Conservation (phyloP, 179 eudicot species). For the Spergularia azorica region DNA sequence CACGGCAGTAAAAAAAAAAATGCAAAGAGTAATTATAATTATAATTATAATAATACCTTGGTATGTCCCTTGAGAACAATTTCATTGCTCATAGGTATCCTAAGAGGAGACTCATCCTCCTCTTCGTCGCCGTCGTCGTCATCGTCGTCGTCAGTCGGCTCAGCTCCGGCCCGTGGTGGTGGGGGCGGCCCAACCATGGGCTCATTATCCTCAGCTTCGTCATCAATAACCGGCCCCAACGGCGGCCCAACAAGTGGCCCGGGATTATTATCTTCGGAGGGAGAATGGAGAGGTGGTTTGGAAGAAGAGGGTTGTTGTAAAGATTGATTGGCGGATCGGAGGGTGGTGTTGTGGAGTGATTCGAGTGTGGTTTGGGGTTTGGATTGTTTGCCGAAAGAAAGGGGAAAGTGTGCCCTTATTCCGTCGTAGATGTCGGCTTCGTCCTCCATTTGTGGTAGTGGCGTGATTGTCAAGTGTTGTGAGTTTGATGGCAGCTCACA, state of each 20-base stretch:
- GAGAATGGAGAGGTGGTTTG: constrained; percentile 30
- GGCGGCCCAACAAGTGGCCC: constrained; percentile 52
- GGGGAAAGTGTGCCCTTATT: constrained; percentile 70
- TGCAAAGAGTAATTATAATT: neutral
- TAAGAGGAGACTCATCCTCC: constrained; percentile 42
- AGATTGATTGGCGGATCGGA: constrained; percentile 43
- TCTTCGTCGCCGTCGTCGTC: constrained; percentile 54
- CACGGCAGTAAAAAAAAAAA: neutral
- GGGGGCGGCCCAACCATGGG: constrained; percentile 27
- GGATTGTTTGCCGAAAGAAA: constrained; percentile 76
- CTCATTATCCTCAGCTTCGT: constrained; percentile 15
- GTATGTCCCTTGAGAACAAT: constrained; percentile 90
- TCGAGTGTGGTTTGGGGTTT: constrained; percentile 74
- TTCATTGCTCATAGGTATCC: constrained; percentile 85
- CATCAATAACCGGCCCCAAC: constrained; percentile 2
- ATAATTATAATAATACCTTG: constrained; percentile 49
- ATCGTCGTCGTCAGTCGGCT: constrained; percentile 42
- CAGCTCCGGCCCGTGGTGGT: constrained; percentile 23
- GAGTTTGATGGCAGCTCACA: no score
- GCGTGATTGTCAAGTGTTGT: no score
- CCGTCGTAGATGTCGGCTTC: constrained; percentile 78
- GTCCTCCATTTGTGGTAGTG: constrained; percentile 45
- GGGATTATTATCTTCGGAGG: constrained; percentile 37
- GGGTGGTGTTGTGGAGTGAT: constrained; percentile 78
- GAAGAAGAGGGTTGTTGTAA: constrained; percentile 17